A percentile compares a stretch with the other conserved stretches of the same genome.
Conservation (phyloP, 257 asterid genomes). For the Salvia rosmarinus region DNA sequence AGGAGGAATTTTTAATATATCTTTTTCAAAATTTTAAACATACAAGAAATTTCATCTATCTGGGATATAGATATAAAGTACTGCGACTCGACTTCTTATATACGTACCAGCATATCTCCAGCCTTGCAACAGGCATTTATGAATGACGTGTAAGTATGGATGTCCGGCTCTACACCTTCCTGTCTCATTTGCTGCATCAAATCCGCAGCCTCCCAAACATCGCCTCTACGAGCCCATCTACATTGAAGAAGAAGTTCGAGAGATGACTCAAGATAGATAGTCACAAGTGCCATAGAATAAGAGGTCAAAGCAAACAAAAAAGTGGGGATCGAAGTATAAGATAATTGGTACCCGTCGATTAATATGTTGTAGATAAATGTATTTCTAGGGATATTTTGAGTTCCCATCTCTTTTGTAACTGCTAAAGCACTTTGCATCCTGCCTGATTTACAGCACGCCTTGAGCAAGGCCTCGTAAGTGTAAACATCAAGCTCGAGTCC, state of each 20-base stretch:
- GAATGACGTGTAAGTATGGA: constrained; percentile 93
- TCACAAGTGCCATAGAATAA: background rate
- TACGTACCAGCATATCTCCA: constrained; percentile 90
- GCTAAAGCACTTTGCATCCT: constrained; percentile 99
- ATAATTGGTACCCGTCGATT: constrained; percentile 78
- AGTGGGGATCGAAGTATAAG: background rate
- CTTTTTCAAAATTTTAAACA: background rate
- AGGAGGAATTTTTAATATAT: background rate
- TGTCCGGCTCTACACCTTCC: constrained; percentile 91
- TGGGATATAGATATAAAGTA: background rate
- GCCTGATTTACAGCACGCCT: constrained; percentile 98
- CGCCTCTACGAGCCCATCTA: constrained; percentile 99
- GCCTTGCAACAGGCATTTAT: constrained; percentile 95
- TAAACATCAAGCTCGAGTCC: constrained; percentile 91
- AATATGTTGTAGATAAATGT: constrained; percentile 90
- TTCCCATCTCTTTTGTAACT: constrained; percentile 87
- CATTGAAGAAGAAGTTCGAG: constrained; percentile 16
- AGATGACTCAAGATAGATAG: background rate
- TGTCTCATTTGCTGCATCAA: constrained; percentile 97
- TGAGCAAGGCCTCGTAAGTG: constrained; percentile 91
- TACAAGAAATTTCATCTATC: background rate
- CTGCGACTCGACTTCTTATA: background rate
- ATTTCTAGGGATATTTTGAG: constrained; percentile 76
- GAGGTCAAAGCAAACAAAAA: background rate
- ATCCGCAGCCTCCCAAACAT: constrained; percentile 99